Conservation (phyloP, 1,284 basidiomycete genomes). For the Ceratorhiza oryzae-sativae region DNA sequence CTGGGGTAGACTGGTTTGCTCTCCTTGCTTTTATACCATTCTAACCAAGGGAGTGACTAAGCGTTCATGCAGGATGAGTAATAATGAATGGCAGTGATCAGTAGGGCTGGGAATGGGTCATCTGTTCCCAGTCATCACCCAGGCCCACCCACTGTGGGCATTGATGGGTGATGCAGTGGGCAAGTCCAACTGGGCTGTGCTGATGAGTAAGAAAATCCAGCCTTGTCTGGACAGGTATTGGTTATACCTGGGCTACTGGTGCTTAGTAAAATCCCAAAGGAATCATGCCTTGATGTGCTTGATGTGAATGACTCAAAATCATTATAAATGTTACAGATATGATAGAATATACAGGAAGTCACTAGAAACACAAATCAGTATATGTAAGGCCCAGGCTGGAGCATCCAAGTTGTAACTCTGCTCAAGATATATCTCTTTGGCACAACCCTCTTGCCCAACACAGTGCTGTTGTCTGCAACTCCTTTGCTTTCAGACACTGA, state of each 20-base stretch:
- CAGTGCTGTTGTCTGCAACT: too few relatives aligned
- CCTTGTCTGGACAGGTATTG: neutral
- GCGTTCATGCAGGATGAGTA: too few relatives aligned
- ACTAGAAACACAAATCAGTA: too few relatives aligned
- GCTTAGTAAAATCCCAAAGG: neutral
- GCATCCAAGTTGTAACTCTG: too few relatives aligned
- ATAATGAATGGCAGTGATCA: too few relatives aligned
- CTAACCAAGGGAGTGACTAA: too few relatives aligned
- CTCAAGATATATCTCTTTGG: neutral
- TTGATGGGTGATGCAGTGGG: neutral
- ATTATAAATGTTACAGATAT: too few relatives aligned
- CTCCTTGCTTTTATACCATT: too few relatives aligned
- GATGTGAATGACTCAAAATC: too few relatives aligned
- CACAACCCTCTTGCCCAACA: neutral
- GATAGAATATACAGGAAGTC: too few relatives aligned
- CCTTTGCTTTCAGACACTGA: neutral
- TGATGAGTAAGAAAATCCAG: neutral
- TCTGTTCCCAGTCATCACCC: conserved; percentile 2
- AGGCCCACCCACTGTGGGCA: neutral
- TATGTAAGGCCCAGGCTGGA: too few relatives aligned
- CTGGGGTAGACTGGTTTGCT: too few relatives aligned
- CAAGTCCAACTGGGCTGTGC: neutral
- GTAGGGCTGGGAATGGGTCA: conserved; percentile 14
- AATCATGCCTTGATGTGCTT: neutral
- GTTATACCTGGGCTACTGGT: neutral